Evolutionary conservation across 345 rosid species (phyloP), one percentile per base, ranked within the genome.

Genomic region (Boechera retrofracta): DNA sequence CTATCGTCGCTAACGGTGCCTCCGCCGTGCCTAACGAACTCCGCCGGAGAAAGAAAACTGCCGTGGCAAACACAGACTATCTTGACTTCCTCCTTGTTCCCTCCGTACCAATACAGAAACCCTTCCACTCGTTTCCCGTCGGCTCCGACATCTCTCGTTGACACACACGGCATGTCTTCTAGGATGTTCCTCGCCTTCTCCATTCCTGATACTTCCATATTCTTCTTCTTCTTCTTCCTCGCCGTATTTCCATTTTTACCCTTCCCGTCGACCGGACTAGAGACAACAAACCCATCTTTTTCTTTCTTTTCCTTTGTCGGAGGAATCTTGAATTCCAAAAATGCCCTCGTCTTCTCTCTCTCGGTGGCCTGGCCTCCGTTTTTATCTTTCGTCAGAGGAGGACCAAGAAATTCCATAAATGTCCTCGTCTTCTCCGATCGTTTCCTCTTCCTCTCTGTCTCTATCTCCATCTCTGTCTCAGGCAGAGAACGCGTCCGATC

Each of bases 401-500:
- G 59, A 39, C 41, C 10, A 7, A 29, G 55, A 66, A 56, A 57
- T 0, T 75, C 67, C 67, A 67, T 3, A 57, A 58, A 67, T 10
- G 42, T 11, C 73, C 44, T 75, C 15, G 85, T 89, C 85, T 86
- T 86, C 84, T 89, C 90, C 24, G 81, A 64, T 65, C 91, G 77
- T 71, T 85, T 89, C 80, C 96, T 83, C 81, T 87, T 91, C 6
- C 79, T 88, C 78, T 89, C 92, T 72, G 83, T 71, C 75, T 89
- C 87, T 77, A 80, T 86, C 76, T 86, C 91, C 42, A 21, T 21
- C 24, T 21, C 24, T 21, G 24, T 21, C 24, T 21, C 24, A 13
- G 97, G 97, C 71, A 91, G 60, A 63, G 97, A 89, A 42, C 87
- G 84, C 4, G 92, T 80, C 89, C 97, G 85, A 21, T 51, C 69